Evolutionary conservation across 306 rosid genomes (phyloP).

Genomic region (Carpinus viminea): DNA sequence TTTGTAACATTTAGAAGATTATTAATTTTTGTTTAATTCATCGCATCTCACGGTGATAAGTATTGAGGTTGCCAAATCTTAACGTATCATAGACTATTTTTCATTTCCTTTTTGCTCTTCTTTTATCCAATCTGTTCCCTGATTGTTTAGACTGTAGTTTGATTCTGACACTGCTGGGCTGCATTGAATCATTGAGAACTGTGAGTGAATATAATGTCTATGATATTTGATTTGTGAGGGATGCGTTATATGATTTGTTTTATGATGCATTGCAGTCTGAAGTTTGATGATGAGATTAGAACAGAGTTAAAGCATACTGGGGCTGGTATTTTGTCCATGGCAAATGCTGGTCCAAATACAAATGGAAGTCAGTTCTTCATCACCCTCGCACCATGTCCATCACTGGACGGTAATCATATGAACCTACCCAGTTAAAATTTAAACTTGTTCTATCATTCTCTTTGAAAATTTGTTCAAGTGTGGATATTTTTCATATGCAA

Average conservation of each 20-base stretch:
- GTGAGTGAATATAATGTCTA: not conserved
- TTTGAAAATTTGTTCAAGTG: slow-evolving; percentile 4
- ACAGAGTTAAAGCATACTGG: slow-evolving; percentile 97
- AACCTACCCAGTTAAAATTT: slow-evolving; percentile 4
- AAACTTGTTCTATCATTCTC: not conserved
- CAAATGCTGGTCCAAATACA: slow-evolving; percentile 91
- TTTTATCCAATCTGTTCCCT: not conserved
- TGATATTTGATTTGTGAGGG: not conserved
- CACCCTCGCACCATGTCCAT: slow-evolving; percentile 92
- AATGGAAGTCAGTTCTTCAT: slow-evolving; percentile 98
- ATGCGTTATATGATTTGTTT: not conserved
- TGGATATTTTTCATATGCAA: not conserved
- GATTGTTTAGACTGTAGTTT: not conserved
- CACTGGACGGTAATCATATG: slow-evolving; percentile 74
- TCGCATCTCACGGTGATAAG: not conserved
- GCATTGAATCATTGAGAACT: not conserved
- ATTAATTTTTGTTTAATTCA: no score
- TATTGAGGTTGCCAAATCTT: not conserved
- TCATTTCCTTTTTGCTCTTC: not conserved
- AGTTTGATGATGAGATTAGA: slow-evolving; percentile 92
- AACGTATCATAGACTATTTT: not conserved
- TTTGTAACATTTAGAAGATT: no score
- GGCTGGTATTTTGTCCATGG: slow-evolving; percentile 98
- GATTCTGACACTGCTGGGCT: slow-evolving; percentile 8
- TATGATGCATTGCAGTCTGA: slow-evolving; percentile 44